Evolutionary conservation across 495 filamentous ascomycete species (phyloP), one percentile per base, ranked within the genome.

Genomic region (Podospora appendiculata): DNA sequence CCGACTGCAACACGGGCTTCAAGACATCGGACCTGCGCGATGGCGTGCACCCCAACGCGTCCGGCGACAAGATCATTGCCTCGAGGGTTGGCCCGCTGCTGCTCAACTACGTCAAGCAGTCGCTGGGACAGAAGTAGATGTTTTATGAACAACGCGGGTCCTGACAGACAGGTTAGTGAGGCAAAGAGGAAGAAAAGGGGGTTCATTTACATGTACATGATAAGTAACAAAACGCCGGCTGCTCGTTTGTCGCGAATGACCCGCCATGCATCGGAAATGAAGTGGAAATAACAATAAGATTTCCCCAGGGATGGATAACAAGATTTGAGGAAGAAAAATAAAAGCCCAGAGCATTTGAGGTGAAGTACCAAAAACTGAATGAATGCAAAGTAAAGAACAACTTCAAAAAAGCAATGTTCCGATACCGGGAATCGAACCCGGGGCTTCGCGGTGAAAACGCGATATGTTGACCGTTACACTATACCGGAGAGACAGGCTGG

Each of bases 41-140:
- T 45, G 68, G 68, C n/a, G 68, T 74, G 19, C 65, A 74, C 50
- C 71, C 71, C 0, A 66, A 58, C 53, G 55, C 60, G 7, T 42
- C 47, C 7, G 71, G 71, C 17, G 70, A 74, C 47, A 40, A 41
- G 14, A 54, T 63, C 39, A 67, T 74, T 44, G 68, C 60, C 0
- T 43, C 50, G n/a, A 44, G 52, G 3, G 47, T 70, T 35, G 61
- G 58, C 14, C 58, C 70, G 9, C 50, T 69, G n/a, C 51, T 71
- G 55, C 47, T 66, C 18, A 32, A 64, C 34, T 62, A 48, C 14
- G 54, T 66, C 7, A 55, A 48, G 45, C 42, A 59, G 58, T 55
- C 46, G 11, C 41, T 50, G 47, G 46, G 47, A 25, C 2, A 25
- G 25, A 38, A 38, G 1, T 10, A 38, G 13, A 38, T 4, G 13